Percentiles rank a stretch among this genome's conserved stretches.
Conservation (phyloP, 169 alveolate species). For the Pseudocohnilembus persalinus region DNA sequence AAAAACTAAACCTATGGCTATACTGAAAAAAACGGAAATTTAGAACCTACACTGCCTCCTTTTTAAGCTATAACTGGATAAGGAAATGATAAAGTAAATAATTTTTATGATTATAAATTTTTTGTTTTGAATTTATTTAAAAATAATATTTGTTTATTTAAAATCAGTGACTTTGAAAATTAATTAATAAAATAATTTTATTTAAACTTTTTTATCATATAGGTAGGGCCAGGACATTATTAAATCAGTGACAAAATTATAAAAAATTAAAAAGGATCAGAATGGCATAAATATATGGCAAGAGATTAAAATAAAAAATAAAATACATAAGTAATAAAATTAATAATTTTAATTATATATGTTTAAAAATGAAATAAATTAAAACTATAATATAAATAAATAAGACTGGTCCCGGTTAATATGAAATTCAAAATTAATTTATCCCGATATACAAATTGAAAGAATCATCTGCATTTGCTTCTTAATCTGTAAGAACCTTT, state of each 20-base stretch:
- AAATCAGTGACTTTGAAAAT: too few species aligned
- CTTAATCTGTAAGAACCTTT: neutral
- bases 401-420: conserved; percentile 13
- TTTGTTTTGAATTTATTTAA: too few species aligned
- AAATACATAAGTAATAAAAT: too few species aligned
- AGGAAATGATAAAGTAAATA: neutral
- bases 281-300: conserved; percentile 15
- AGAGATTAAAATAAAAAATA: neutral
- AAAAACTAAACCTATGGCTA: too few species aligned
- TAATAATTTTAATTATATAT: too few species aligned
- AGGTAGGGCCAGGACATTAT: conserved; percentile 32
- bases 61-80: neutral
- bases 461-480: conserved; percentile 27
- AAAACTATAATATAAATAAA: neutral
- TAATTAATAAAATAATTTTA: too few species aligned
- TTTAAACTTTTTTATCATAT: too few species aligned
- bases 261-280: conserved; percentile 6
- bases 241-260: neutral
- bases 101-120: too few species aligned
- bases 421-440: conserved; percentile 1
- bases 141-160: too few species aligned
- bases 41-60: neutral
- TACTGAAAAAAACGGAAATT: too few species aligned
- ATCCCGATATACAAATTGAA: conserved; percentile 25
- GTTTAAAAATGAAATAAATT: too few species aligned